These are phyloP conservation scores for Backusella liffmaniae DNA, from an alignment of 192 early-diverging fungal species.

Conservation along the genomic window DNA sequence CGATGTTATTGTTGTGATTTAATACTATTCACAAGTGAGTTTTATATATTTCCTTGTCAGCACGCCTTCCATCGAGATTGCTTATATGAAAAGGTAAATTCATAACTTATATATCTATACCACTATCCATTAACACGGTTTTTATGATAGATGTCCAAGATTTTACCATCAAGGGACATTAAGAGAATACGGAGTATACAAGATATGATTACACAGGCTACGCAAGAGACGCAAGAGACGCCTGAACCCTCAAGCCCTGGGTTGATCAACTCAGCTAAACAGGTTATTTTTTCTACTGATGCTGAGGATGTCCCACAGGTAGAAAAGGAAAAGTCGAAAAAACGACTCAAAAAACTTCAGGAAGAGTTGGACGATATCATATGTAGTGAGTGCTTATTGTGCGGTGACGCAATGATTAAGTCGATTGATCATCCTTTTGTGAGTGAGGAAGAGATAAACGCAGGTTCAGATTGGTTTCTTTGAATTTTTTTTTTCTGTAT, in stretches of 20 bases:
- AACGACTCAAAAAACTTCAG: slow-evolving; percentile 43
- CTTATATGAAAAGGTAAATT: slow-evolving; percentile 68
- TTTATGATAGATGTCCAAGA: neutral
- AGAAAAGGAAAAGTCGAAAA: slow-evolving; percentile 41
- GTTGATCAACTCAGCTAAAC: slow-evolving; percentile 39
- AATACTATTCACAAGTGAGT: slow-evolving; percentile 84
- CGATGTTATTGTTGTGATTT: slow-evolving; percentile 76
- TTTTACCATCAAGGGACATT: slow-evolving; percentile 13
- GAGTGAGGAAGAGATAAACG: slow-evolving; percentile 48
- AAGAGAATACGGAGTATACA: slow-evolving; percentile 5
- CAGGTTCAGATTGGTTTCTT: slow-evolving; percentile 55
- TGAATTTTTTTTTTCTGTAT: neutral
- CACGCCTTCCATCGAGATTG: slow-evolving; percentile 96
- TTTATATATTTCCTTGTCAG: slow-evolving; percentile 95
- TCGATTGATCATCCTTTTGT: slow-evolving; percentile 84
- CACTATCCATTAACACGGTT: neutral
- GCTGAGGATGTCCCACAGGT: slow-evolving; percentile 1
- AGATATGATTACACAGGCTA: neutral
- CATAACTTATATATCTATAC: neutral
- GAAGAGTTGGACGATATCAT: slow-evolving; percentile 78
- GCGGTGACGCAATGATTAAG: slow-evolving; percentile 94
- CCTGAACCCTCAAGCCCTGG: slow-evolving; percentile 13
- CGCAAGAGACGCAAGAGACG: neutral
- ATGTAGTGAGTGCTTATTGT: slow-evolving; percentile 86
- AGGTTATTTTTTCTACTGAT: slow-evolving; percentile 41